Conservation (phyloP, 257 asterid species). For the Anisodus tanguticus region DNA sequence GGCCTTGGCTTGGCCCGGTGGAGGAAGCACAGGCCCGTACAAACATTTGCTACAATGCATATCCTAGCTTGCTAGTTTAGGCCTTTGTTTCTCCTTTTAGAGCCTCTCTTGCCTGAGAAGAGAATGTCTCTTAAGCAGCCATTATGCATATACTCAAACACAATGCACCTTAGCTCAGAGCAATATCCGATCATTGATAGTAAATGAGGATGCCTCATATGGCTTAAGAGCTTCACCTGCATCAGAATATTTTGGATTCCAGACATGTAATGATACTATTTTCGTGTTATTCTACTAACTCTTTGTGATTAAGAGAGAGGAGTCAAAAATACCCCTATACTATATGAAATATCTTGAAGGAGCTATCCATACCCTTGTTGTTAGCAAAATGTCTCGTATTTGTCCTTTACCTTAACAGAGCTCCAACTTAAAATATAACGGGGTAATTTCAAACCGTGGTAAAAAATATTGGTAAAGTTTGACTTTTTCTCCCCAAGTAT, state of each 20-base stretch:
- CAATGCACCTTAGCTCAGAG: conserved; percentile 60
- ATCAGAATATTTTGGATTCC: conserved; percentile 15
- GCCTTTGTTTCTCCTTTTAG: conserved; percentile 36
- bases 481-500: not conserved
- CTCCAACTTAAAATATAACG: not conserved
- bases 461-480: not conserved
- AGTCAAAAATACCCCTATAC: not conserved
- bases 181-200: conserved; percentile 67
- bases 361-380: not conserved
- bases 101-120: conserved; percentile 47
- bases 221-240: conserved; percentile 60
- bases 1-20: conserved; percentile 65
- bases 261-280: not conserved
- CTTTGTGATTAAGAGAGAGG: not conserved
- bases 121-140: conserved; percentile 61
- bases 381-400: not conserved
- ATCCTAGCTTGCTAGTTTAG: conserved; percentile 63
- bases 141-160: conserved; percentile 60
- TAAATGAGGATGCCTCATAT: conserved; percentile 60
- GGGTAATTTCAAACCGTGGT: not conserved
- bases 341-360: not conserved
- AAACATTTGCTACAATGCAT: conserved; percentile 59
- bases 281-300: not conserved
- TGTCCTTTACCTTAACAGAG: not conserved
- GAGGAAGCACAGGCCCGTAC: conserved; percentile 63